These are phyloP conservation scores for Drosera capensis DNA, from an alignment of 148 eudicot genomes.

Conservation along the genomic window DNA sequence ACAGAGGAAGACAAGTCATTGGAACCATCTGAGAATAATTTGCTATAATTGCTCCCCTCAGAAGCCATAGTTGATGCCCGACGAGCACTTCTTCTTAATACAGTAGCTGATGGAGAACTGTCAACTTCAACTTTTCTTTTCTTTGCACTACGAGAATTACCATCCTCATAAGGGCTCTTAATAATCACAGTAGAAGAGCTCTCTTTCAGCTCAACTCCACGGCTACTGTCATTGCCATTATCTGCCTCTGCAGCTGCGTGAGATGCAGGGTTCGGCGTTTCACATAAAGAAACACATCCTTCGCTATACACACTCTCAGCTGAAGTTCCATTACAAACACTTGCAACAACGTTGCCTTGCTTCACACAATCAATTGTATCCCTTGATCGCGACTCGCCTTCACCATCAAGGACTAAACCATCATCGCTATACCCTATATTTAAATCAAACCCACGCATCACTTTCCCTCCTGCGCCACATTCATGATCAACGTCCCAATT, in stretches of 20 bases:
- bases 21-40: slow-evolving; percentile 10
- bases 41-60: slow-evolving; percentile 15
- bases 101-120: slow-evolving; percentile 25
- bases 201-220: not conserved
- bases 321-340: too few relatives aligned
- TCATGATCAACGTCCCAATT: slow-evolving; percentile 45
- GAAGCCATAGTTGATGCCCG: slow-evolving; percentile 29
- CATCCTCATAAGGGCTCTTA: not conserved
- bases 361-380: slow-evolving; percentile 2
- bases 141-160: slow-evolving; percentile 29
- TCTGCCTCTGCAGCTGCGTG: not conserved
- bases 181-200: not conserved
- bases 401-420: slow-evolving; percentile 10
- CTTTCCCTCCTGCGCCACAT: slow-evolving; percentile 17
- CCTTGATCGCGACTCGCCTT: slow-evolving; percentile 8
- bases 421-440: slow-evolving; percentile 48
- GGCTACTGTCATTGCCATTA: not conserved
- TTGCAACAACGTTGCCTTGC: slow-evolving; percentile 4
- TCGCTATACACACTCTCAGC: too few relatives aligned
- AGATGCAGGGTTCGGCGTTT: too few relatives aligned
- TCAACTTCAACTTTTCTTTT: slow-evolving; percentile 25
- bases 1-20: slow-evolving; percentile 27
- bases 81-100: slow-evolving; percentile 71
- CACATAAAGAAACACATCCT: too few relatives aligned
- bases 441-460: slow-evolving; percentile 50